Evolutionary conservation across 345 rosid species (phyloP), one percentile per base, ranked within the genome.

Genomic region (Syzygium oleosum): DNA sequence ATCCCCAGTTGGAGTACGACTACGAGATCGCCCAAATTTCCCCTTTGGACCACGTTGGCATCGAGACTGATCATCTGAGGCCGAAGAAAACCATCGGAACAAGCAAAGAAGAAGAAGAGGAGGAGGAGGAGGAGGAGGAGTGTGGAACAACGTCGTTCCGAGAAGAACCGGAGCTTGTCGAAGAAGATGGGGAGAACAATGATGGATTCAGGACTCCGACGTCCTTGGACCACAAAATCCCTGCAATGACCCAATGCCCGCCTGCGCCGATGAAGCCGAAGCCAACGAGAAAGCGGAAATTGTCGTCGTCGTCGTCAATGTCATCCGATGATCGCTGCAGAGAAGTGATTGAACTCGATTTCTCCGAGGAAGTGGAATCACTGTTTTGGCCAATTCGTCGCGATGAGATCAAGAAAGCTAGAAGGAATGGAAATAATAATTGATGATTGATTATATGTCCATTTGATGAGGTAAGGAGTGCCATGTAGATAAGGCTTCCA

Each of bases 161-260:
- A 73, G 49, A 73, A 73, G 80, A 73, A 19, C 25, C 10, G 11
- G 80, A 34, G 49, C 80, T 34, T 22, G 80, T 73, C 22, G 87
- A 73, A 19, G 90, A 87, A 8, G 91, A 90, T 52, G 85, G 56
- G 56, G 1, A 90, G 80, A 73, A 34, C 17, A 34, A 92, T 1
- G 93, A 93, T 23, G 95, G 96, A 46, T 94, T 93, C 92, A 94
- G 85, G 89, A 95, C 97, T 65, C 97, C 96, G 23, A 93, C 95
- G 51, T 90, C 94, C 10, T 85, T 59, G 78, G 91, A 90, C 61
- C 94, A 92, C 78, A 93, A 89, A 91, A 94, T 93, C 84, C 92
- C 94, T 19, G 89, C 15, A 56, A 86, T 49, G 13, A 91, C 51
- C 85, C 88, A 90, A 79, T 95, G 97, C 59, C 96, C 97, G 54